Percentiles rank a stretch among this genome's conserved stretches.
phyloP scores from a whole-genome alignment of 495 filamentous ascomycete species.

The Amphirosellinia nigrospora region DNA sequence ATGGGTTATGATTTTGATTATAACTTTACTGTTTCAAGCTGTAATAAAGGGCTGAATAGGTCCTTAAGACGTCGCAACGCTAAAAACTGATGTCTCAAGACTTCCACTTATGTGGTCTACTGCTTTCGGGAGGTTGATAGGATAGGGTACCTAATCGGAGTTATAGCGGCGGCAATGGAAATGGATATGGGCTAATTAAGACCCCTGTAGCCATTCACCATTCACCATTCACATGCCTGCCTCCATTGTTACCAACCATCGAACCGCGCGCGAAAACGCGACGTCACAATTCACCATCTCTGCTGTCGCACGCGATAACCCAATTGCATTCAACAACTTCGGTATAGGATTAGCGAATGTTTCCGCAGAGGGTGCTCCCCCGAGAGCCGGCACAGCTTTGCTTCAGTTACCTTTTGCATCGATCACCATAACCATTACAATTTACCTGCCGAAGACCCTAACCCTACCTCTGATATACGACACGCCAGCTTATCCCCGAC shows the following conservation, averaged over 20 bases:
- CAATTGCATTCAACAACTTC: not conserved
- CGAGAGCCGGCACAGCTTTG: slow-evolving; percentile 3
- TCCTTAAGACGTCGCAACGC: too few species aligned
- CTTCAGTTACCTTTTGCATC: not conserved
- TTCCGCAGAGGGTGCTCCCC: not conserved
- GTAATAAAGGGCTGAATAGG: too few species aligned
- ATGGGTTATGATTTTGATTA: too few species aligned
- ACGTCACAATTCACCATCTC: slow-evolving; percentile 14
- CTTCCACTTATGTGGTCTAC: too few species aligned
- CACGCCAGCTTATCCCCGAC: not conserved
- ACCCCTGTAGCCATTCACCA: slow-evolving; percentile 3
- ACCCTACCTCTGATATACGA: not conserved
- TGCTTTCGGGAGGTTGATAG: not conserved
- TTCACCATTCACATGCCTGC: slow-evolving; percentile 6
- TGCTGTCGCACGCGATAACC: not conserved
- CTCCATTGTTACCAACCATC: not conserved
- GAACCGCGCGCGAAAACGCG: slow-evolving; percentile 24
- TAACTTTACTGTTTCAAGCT: too few species aligned
- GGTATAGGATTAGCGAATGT: not conserved
- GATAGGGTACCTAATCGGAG: too few species aligned
- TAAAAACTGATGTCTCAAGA: too few species aligned
- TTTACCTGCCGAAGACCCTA: not conserved
- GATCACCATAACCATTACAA: not conserved
- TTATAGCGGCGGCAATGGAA: not conserved
- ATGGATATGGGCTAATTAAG: not conserved